Evolutionary conservation across 1,284 basidiomycete genomes (phyloP).

Genomic region (Leucocoprinus gongylophorus): DNA sequence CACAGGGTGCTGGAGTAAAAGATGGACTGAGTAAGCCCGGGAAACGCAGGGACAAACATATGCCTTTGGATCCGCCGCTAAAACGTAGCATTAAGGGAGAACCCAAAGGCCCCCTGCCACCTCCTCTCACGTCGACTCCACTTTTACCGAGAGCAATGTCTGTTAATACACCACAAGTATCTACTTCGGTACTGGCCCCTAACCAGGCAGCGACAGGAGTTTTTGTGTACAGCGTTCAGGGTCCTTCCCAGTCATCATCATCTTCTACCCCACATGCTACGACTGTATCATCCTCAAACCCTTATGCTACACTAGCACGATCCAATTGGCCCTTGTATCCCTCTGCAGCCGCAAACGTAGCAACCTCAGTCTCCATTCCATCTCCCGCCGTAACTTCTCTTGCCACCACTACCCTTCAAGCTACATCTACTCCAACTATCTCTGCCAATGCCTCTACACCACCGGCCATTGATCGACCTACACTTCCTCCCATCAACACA

Average conservation of each 20-base stretch:
- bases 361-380: constrained; percentile 2
- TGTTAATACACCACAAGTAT: constrained; percentile 14
- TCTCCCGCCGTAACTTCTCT: not conserved
- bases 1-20: constrained; percentile 29
- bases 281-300: constrained; percentile 30
- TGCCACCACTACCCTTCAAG: not conserved
- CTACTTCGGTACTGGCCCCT: constrained; percentile 8
- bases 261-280: constrained; percentile 21
- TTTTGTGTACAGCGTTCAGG: constrained; percentile 33
- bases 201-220: constrained; percentile 30
- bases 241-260: constrained; percentile 22
- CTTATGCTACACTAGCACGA: constrained; percentile 35
- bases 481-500: constrained; percentile 17
- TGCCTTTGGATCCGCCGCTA: constrained; percentile 49
- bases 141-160: constrained; percentile 34
- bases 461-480: constrained; percentile 13
- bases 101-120: constrained; percentile 49
- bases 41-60: constrained; percentile 50
- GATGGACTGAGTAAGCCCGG: constrained; percentile 23
- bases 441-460: constrained; percentile 3
- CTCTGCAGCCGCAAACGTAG: constrained; percentile 18
- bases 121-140: constrained; percentile 58
- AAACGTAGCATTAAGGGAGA: constrained; percentile 62
- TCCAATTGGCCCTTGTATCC: constrained; percentile 32
- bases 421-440: not conserved